Evolutionary conservation across 805 yeast species (phyloP), one percentile per base, ranked within the genome.

Genomic region (Candida succiphila): DNA sequence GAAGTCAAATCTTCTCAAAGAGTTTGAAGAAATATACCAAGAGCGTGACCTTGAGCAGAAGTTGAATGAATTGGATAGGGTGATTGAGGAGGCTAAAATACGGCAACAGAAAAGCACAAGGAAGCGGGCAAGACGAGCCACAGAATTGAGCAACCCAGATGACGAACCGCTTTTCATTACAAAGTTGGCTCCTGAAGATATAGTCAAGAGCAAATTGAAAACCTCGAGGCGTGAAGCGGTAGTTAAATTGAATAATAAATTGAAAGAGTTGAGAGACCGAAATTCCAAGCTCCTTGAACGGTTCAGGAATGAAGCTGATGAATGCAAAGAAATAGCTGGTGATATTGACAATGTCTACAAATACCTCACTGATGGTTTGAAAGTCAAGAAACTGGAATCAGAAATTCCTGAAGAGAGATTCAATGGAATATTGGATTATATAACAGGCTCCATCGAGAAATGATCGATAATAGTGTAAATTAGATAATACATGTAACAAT

Each of bases 41-140:
- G 77, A 72, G 35, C 37, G 70, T 13, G 58, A 63, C 24, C 46
- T 72, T 17, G 59, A 67, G 39, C 31, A 25, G 15, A 69, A 65
- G 35, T 51, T 72, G 31, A 52, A 70, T 40, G 63, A 62, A 33
- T 50, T 72, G 30, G 79, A 72, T 44, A 66, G 63, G 35, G 51
- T 72, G 14, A 60, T 72, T 12, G 52, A 55, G 21, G 52, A 49
- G 10, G 75, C 75, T 21, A 51, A 48, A 13, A 73, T 75, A 20
- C 32, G 38, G 30, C 32, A 30, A 17, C 36, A 41, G 5, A 34
- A 39, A 18, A 20, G 34, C 4, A 38, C 40, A 17, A 4, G n/a
- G 4, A 16, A 9, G 4, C 27, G 27, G 3, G 34, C 29, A 4
- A n/a, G n/a, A n/a, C n/a, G n/a, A n/a, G n/a, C n/a, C n/a, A n/a